Percentiles rank a stretch among this genome's conserved stretches.
phyloP scores from a whole-genome alignment of 2,329 filamentous ascomycete species.

The Samsoniella hepiali region DNA sequence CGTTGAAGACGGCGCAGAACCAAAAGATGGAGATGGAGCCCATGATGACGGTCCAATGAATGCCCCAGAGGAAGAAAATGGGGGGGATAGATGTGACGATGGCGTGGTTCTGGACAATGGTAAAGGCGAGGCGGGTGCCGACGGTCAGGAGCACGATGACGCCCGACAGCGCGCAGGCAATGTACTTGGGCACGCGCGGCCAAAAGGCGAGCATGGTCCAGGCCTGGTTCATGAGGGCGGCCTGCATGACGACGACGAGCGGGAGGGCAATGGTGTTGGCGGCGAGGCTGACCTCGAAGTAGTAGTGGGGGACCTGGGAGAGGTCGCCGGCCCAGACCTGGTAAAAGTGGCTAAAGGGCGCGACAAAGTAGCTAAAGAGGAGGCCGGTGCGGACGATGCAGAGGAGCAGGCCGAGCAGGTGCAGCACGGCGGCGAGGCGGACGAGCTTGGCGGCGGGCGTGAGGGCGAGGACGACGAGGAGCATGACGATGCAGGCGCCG shows the following conservation, averaged over 20 bases:
- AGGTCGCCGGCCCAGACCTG: conserved; percentile 54
- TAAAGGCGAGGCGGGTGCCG: conserved; percentile 32
- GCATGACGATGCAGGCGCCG: conserved; percentile 62
- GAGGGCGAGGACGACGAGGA: conserved; percentile 63
- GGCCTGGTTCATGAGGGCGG: conserved; percentile 49
- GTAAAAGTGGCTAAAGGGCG: conserved; percentile 61
- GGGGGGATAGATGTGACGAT: conserved; percentile 28
- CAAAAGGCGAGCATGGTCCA: conserved; percentile 52
- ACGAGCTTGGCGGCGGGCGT: conserved; percentile 63
- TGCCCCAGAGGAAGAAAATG: conserved; percentile 34
- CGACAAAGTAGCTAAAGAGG: conserved; percentile 57
- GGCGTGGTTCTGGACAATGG: conserved; percentile 36
- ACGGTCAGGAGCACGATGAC: conserved; percentile 34
- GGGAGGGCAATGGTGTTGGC: conserved; percentile 42
- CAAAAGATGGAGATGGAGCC: conserved; percentile 45
- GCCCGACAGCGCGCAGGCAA: conserved; percentile 32
- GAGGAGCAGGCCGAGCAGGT: conserved; percentile 56
- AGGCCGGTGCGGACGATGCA: conserved; percentile 59
- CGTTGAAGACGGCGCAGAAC: conserved; percentile 56
- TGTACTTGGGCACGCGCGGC: conserved; percentile 35
- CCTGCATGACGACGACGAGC: conserved; percentile 44
- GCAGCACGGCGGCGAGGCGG: conserved; percentile 63
- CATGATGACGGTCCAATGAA: conserved; percentile 37
- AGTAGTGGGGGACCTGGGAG: conserved; percentile 40
- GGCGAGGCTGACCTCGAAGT: conserved; percentile 37